Conservation (phyloP, 2,329 filamentous ascomycete species). For the Canariomyces notabilis region DNA sequence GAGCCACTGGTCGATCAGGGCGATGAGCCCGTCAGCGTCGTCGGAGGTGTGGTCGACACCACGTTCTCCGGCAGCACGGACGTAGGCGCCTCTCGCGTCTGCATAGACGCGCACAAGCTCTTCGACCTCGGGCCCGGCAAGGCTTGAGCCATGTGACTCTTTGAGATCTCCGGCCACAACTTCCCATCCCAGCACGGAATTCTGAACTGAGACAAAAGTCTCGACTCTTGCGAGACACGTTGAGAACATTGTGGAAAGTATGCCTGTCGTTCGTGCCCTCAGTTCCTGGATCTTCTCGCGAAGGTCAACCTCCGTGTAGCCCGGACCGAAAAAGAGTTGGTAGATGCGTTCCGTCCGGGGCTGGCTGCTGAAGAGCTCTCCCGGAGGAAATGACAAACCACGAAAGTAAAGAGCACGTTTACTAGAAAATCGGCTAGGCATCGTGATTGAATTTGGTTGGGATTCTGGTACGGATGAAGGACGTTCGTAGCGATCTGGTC, state of each 20-base stretch:
- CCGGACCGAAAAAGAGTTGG: not conserved
- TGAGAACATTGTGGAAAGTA: not conserved
- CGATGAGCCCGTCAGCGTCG: not conserved
- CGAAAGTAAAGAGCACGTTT: not conserved
- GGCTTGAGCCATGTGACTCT: not conserved
- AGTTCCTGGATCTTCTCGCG: not conserved
- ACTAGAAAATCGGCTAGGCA: not conserved
- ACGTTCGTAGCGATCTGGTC: no score
- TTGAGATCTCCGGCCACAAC: conserved; percentile 1
- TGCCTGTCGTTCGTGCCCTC: not conserved
- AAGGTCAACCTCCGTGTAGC: not conserved
- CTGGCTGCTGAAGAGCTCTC: not conserved
- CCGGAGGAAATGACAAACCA: not conserved
- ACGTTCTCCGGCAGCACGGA: no score
- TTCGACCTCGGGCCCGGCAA: not conserved
- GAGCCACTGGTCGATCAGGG: conserved; percentile 1
- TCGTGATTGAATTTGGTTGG: no score
- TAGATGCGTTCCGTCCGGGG: not conserved
- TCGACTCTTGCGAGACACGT: not conserved
- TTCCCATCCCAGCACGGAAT: not conserved
- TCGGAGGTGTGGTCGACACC: not conserved
- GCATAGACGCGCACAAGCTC: conserved; percentile 2
- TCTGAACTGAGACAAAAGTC: not conserved
- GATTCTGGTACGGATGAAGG: no score
- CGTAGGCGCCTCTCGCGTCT: not conserved